Evolutionary conservation across 1,284 basidiomycete species (phyloP).

Genomic region (Entoloma clypeatum): DNA sequence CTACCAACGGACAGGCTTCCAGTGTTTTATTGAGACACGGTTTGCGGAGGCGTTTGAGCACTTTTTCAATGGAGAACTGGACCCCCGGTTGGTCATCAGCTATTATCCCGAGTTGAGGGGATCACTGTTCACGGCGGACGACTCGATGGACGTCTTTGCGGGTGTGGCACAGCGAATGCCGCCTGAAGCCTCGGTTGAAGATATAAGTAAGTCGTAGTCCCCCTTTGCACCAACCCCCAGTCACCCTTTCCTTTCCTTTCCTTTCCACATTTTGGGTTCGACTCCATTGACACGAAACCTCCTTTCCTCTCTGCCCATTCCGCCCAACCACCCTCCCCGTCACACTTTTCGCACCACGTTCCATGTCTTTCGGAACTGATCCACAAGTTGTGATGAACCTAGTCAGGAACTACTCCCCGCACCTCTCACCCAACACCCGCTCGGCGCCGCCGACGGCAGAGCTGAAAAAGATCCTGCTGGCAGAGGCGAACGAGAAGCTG

Average conservation of each 20-base stretch:
- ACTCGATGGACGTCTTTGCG: constrained; percentile 54
- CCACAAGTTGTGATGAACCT: constrained; percentile 76
- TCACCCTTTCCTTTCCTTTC: constrained; percentile 5
- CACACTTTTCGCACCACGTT: constrained; percentile 28
- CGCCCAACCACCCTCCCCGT: no score
- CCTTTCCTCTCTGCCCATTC: constrained; percentile 19
- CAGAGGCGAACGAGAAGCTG: constrained; percentile 67
- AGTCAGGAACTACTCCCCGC: constrained; percentile 87
- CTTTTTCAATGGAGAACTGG: constrained; percentile 66
- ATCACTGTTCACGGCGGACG: constrained; percentile 45
- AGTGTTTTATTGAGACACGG: constrained; percentile 64
- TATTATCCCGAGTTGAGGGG: constrained; percentile 73
- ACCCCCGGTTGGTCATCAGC: constrained; percentile 72
- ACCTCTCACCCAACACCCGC: constrained; percentile 69
- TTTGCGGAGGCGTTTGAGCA: constrained; percentile 77
- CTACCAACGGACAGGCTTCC: constrained; percentile 74
- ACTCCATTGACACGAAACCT: constrained; percentile 27
- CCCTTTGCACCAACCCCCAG: constrained; percentile 23
- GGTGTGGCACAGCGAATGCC: constrained; percentile 70
- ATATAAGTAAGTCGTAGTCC: constrained; percentile 64
- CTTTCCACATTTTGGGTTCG: constrained; percentile 20
- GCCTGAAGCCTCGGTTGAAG: constrained; percentile 57
- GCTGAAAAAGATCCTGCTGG: constrained; percentile 54
- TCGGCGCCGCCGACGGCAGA: constrained; percentile 65
- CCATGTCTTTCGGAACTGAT: constrained; percentile 58